These are phyloP conservation scores for Elongisporangium anandrum DNA, from an alignment of 352 stramenopile genomes.

Conservation along the genomic window DNA sequence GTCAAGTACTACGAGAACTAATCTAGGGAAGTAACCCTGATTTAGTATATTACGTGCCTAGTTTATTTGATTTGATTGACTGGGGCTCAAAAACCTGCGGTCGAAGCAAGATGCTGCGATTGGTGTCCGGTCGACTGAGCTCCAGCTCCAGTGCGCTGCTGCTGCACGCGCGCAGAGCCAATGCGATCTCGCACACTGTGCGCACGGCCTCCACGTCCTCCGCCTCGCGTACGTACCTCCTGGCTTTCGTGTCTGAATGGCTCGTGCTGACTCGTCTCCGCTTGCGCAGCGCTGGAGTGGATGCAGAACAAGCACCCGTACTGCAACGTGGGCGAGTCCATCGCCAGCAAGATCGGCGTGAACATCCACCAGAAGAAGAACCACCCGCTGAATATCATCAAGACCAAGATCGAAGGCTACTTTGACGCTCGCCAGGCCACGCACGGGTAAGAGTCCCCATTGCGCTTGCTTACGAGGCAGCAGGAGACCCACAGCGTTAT, in stretches of 20 bases:
- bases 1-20: not conserved
- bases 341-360: constrained; percentile 84
- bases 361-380: constrained; percentile 84
- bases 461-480: not conserved
- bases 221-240: not conserved
- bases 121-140: not conserved
- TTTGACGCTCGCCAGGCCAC: constrained; percentile 71
- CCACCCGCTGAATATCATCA: constrained; percentile 92
- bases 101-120: not conserved
- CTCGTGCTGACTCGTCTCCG: not conserved
- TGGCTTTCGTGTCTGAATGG: not conserved
- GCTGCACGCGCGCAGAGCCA: not conserved
- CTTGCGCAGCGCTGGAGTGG: constrained; percentile 53
- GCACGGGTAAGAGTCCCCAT: constrained; percentile 28
- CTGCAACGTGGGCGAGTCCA: constrained; percentile 86
- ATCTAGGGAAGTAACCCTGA: not conserved
- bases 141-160: constrained; percentile 9
- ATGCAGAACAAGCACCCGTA: constrained; percentile 66
- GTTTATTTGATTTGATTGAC: not conserved
- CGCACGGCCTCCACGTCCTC: not conserved
- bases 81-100: not conserved
- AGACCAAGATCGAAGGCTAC: constrained; percentile 90
- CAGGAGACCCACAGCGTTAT: not conserved
- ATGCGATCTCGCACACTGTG: not conserved
- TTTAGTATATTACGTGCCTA: not conserved